phyloP scores from a whole-genome alignment of 1,284 basidiomycete genomes.

The Puccinia novopanici region DNA sequence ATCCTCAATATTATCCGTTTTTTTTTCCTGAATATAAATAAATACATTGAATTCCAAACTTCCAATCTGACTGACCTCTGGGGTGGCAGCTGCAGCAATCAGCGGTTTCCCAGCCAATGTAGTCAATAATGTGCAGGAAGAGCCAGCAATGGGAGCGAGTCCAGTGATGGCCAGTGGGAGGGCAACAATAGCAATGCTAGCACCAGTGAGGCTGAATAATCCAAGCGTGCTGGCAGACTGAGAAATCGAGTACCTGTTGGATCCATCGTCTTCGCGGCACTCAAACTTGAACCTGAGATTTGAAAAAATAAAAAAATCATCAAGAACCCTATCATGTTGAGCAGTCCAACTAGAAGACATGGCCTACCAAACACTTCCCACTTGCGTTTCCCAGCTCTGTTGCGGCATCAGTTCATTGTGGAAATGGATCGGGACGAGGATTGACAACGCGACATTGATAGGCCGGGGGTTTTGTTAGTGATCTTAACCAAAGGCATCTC shows the following conservation, averaged over 20 bases:
- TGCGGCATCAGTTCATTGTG: conserved; percentile 11
- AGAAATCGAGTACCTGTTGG: conserved; percentile 32
- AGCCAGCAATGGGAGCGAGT: conserved; percentile 33
- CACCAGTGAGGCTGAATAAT: conserved; percentile 40
- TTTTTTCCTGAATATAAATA: not conserved
- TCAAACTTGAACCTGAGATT: conserved; percentile 39
- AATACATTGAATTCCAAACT: not conserved
- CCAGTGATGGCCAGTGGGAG: conserved; percentile 29
- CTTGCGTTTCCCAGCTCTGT: conserved; percentile 35
- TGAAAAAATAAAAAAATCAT: not conserved
- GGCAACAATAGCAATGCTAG: conserved; percentile 36
- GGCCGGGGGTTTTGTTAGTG: conserved; percentile 22
- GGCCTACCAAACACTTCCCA: conserved; percentile 42
- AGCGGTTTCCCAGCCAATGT: conserved; percentile 26
- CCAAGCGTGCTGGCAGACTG: conserved; percentile 38
- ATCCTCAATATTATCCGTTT: no score
- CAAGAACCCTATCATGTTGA: not conserved
- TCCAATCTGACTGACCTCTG: not conserved
- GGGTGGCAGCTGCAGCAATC: conserved; percentile 33
- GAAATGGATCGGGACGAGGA: conserved; percentile 41
- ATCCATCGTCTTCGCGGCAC: conserved; percentile 31
- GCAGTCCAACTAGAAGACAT: not conserved
- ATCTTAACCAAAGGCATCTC: conserved; percentile 37
- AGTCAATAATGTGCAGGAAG: conserved; percentile 30
- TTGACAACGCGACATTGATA: conserved; percentile 36